Conservation (phyloP, 371 early-diverging fungal genomes). For the Blastocladiella emersonii region DNA sequence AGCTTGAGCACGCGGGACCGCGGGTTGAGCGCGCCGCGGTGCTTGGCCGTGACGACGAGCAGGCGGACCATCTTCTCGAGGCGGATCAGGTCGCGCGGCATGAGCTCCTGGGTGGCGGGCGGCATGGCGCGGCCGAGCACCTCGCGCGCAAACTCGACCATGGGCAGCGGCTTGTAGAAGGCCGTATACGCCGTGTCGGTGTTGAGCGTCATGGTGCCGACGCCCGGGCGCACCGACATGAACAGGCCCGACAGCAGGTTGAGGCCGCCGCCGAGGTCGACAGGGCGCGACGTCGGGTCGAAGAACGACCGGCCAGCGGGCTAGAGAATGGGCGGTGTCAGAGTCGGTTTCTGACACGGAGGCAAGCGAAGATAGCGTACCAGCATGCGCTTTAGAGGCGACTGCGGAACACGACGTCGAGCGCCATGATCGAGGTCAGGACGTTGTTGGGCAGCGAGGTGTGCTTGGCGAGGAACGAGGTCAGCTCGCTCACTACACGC, state of each 20-base stretch:
- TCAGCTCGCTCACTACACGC: neutral
- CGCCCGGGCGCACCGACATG: neutral
- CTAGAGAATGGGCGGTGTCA: no score
- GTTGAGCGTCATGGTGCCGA: neutral
- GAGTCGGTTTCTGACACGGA: no score
- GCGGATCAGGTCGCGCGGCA: no score
- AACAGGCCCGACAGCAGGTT: conserved; percentile 1
- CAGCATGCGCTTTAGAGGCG: neutral
- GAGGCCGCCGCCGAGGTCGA: neutral
- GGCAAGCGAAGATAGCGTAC: no score
- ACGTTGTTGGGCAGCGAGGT: neutral
- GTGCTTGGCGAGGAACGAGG: neutral
- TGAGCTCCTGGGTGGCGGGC: neutral
- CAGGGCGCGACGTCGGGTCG: neutral
- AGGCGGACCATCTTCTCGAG: neutral
- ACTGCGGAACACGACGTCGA: conserved; percentile 3
- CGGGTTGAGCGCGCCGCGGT: no score
- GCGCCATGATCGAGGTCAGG: neutral
- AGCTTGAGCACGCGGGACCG: no score
- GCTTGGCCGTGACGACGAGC: neutral
- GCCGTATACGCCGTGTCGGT: neutral
- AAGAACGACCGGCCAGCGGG: neutral
- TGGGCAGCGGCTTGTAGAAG: neutral
- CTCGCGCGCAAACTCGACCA: neutral
- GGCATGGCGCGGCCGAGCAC: neutral